phyloP scores from a whole-genome alignment of 306 rosid species.

The Casuarina glauca region DNA sequence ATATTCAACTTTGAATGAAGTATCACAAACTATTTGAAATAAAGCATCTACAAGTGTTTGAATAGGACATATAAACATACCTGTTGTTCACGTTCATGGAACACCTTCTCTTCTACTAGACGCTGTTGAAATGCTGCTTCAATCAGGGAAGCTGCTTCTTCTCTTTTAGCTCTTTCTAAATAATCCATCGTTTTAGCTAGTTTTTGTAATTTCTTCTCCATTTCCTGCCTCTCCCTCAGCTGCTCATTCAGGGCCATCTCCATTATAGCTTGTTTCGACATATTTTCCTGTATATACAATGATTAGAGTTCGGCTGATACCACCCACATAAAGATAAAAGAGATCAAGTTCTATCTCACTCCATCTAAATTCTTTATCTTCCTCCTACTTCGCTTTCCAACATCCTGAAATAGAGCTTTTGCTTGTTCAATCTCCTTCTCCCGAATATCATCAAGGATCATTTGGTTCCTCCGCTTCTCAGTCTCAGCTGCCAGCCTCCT shows the following conservation, averaged over 20 bases:
- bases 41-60: neutral
- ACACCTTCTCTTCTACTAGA: slow-evolving; percentile 71
- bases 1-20: neutral
- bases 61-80: slow-evolving; percentile 27
- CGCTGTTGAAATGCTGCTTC: slow-evolving; percentile 85
- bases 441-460: slow-evolving; percentile 70
- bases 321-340: slow-evolving; percentile 11
- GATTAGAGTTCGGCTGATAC: slow-evolving; percentile 11
- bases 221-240: slow-evolving; percentile 84
- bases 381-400: slow-evolving; percentile 48
- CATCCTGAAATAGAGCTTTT: slow-evolving; percentile 55
- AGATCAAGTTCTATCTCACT: slow-evolving; percentile 46
- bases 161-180: slow-evolving; percentile 93
- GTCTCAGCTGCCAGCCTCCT: slow-evolving; percentile 67
- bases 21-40: neutral
- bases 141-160: slow-evolving; percentile 85
- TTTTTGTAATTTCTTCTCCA: slow-evolving; percentile 86
- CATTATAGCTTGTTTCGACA: slow-evolving; percentile 64
- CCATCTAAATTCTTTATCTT: slow-evolving; percentile 66
- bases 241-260: slow-evolving; percentile 75
- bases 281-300: slow-evolving; percentile 47
- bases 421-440: slow-evolving; percentile 72
- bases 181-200: slow-evolving; percentile 83
- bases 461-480: slow-evolving; percentile 61
- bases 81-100: slow-evolving; percentile 85